Conservation (phyloP, 257 asterid species). For the Rehmannia glutinosa region DNA sequence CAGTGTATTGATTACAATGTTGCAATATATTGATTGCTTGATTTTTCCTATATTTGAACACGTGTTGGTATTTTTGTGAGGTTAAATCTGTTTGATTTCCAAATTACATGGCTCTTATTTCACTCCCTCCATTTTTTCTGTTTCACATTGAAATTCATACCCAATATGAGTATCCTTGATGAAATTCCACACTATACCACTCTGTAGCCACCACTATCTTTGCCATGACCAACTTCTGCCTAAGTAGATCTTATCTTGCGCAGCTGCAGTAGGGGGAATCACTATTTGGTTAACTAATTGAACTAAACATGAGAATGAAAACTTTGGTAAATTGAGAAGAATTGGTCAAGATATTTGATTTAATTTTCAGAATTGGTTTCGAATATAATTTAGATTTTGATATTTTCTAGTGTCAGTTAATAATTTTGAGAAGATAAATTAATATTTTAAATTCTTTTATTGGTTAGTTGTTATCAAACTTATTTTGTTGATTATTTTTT, state of each 20-base stretch:
- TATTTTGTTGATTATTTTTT: not conserved
- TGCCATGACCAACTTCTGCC: not conserved
- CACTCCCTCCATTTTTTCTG: not conserved
- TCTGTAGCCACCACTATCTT: too few species aligned
- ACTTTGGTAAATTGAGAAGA: not conserved
- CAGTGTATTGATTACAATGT: not conserved
- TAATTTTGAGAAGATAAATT: not conserved
- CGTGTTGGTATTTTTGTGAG: not conserved
- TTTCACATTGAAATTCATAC: not conserved
- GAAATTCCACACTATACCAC: not conserved
- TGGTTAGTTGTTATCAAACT: not conserved
- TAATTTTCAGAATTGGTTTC: not conserved
- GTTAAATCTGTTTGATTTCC: not conserved
- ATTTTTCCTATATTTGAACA: not conserved
- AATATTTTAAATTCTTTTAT: not conserved
- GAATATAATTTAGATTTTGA: not conserved
- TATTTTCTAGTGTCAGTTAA: not conserved
- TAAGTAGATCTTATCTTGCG: not conserved
- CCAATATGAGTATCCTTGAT: not conserved
- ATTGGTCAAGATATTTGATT: not conserved
- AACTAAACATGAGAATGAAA: not conserved
- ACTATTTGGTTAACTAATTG: not conserved
- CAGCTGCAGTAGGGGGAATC: not conserved
- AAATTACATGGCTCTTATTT: not conserved
- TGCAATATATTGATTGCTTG: not conserved